Conservation (phyloP, 2,329 filamentous ascomycete species). For the Venturia aucupariae region DNA sequence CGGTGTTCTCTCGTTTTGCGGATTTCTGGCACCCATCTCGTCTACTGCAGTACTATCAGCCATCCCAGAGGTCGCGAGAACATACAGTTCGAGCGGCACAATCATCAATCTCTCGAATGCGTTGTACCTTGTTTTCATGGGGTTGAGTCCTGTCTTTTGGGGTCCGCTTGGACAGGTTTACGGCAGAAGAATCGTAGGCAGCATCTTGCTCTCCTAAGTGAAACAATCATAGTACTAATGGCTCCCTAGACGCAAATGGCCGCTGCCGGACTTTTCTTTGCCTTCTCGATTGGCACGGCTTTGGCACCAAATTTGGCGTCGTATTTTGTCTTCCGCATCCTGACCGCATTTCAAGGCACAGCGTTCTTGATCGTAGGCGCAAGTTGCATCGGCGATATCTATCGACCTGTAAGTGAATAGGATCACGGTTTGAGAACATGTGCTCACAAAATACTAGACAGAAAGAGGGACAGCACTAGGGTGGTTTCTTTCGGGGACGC, state of each 20-base stretch:
- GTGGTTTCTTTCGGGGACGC: constrained; percentile 62
- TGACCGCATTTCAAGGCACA: constrained; percentile 68
- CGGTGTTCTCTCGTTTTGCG: constrained; percentile 60
- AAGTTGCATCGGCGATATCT: constrained; percentile 55
- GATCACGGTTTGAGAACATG: constrained; percentile 13
- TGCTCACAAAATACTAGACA: constrained; percentile 33
- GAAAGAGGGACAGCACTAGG: constrained; percentile 64
- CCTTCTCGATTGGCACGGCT: constrained; percentile 63
- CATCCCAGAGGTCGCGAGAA: constrained; percentile 61
- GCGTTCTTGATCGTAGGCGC: constrained; percentile 64
- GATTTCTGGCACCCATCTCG: constrained; percentile 65
- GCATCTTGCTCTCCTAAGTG: constrained; percentile 8
- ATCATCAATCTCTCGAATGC: constrained; percentile 69
- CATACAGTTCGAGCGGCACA: constrained; percentile 55
- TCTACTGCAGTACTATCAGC: constrained; percentile 66
- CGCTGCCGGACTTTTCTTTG: constrained; percentile 46
- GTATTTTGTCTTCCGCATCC: constrained; percentile 65
- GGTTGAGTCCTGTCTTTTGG: constrained; percentile 48
- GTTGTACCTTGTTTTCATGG: constrained; percentile 67
- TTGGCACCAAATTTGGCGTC: constrained; percentile 59
- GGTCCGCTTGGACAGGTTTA: constrained; percentile 53
- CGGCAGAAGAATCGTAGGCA: constrained; percentile 39
- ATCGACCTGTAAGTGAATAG: constrained; percentile 27
- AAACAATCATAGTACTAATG: not conserved
- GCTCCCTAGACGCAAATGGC: not conserved